phyloP scores from a whole-genome alignment of 176 grass and related monocot species.

The Tillandsia fasciculata region DNA sequence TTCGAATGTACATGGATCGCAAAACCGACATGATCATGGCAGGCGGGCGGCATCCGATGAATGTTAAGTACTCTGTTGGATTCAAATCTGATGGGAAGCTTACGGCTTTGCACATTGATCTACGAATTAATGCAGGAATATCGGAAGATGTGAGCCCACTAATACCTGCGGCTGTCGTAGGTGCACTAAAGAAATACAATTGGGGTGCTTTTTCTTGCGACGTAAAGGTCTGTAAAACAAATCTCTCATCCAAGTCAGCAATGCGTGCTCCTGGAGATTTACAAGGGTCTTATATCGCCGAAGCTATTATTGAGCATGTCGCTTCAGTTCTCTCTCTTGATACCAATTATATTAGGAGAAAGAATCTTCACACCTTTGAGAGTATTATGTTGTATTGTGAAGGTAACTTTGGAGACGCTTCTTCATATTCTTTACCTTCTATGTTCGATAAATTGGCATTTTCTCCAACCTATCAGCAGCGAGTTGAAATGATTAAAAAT shows the following conservation, averaged over 20 bases:
- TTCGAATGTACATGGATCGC: slow-evolving; percentile 68
- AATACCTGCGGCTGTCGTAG: slow-evolving; percentile 7
- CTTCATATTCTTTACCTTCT: slow-evolving; percentile 53
- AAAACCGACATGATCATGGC: slow-evolving; percentile 73
- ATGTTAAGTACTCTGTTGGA: slow-evolving; percentile 57
- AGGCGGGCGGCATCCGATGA: slow-evolving; percentile 73
- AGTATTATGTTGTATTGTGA: slow-evolving; percentile 50
- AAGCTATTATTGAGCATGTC: slow-evolving; percentile 79
- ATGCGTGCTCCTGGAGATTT: slow-evolving; percentile 59
- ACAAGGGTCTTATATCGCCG: slow-evolving; percentile 81
- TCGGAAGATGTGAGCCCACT: slow-evolving; percentile 32
- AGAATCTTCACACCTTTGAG: slow-evolving; percentile 59
- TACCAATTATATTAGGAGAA: slow-evolving; percentile 47
- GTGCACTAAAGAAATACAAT: slow-evolving; percentile 69
- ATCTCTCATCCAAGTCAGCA: slow-evolving; percentile 48
- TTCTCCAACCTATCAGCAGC: slow-evolving; percentile 39
- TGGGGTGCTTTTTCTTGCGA: slow-evolving; percentile 64
- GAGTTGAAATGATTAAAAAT: slow-evolving; percentile 17
- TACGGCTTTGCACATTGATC: slow-evolving; percentile 47
- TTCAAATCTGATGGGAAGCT: slow-evolving; percentile 79
- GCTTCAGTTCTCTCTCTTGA: slow-evolving; percentile 38
- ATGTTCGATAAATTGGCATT: slow-evolving; percentile 60
- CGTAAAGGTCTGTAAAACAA: slow-evolving; percentile 69
- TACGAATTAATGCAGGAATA: slow-evolving; percentile 53
- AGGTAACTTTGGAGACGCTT: slow-evolving; percentile 24